Conservation (phyloP, 768 basidiomycete genomes). For the Suillus fuscotomentosus region DNA sequence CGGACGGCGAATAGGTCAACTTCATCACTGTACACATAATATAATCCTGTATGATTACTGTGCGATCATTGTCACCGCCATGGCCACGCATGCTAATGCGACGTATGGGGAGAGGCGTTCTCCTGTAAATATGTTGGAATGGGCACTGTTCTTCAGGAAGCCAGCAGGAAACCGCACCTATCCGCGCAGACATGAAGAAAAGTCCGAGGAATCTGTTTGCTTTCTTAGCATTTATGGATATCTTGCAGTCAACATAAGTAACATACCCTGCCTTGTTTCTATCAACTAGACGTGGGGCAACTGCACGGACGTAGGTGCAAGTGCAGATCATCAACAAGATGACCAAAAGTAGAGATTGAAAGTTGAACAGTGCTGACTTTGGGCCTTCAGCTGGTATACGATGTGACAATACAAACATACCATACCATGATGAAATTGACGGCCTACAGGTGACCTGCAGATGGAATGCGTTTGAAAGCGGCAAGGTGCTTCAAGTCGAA, state of each 20-base stretch:
- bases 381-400: not conserved
- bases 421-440: not conserved
- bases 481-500: not conserved
- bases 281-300: slow-evolving; percentile 88
- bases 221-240: slow-evolving; percentile 7
- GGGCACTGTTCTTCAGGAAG: not conserved
- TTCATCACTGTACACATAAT: slow-evolving; percentile 38
- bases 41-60: slow-evolving; percentile 28
- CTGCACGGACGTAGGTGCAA: slow-evolving; percentile 91
- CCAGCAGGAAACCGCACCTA: slow-evolving; percentile 58
- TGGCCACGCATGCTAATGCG: slow-evolving; percentile 85
- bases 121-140: slow-evolving; percentile 44
- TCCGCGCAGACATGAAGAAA: slow-evolving; percentile 94
- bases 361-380: slow-evolving; percentile 96
- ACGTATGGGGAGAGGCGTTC: slow-evolving; percentile 97
- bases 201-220: slow-evolving; percentile 76
- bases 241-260: not conserved
- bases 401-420: not conserved
- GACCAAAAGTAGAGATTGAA: slow-evolving; percentile 91
- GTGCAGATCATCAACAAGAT: slow-evolving; percentile 94
- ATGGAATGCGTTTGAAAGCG: not conserved
- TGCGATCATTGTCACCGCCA: slow-evolving; percentile 76
- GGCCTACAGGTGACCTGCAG: not conserved
- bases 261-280: slow-evolving; percentile 90
- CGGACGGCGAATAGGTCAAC: slow-evolving; percentile 67